These are phyloP conservation scores for Sordariomycetes sp. DNA, from an alignment of 2,329 filamentous ascomycete species.

Conservation along the genomic window DNA sequence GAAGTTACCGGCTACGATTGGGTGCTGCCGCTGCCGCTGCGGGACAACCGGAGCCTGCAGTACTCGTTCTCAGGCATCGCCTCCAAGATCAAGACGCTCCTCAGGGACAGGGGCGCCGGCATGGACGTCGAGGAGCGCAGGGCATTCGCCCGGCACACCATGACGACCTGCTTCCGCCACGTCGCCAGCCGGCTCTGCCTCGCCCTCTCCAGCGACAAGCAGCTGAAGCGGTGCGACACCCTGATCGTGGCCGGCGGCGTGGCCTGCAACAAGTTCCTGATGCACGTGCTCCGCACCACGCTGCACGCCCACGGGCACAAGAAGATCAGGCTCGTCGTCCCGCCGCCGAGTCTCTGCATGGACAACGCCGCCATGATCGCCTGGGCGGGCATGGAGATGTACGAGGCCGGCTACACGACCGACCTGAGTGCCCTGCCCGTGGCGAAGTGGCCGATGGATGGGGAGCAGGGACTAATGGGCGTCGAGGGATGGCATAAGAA, in stretches of 20 bases:
- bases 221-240: conserved; percentile 27
- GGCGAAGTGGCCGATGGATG: conserved; percentile 68
- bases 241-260: conserved; percentile 87
- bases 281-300: conserved; percentile 48
- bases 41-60: conserved; percentile 43
- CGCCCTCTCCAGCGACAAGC: conserved; percentile 38
- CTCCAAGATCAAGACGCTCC: conserved; percentile 38
- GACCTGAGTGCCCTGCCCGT: conserved; percentile 50
- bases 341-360: conserved; percentile 72
- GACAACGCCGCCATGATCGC: conserved; percentile 98
- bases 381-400: conserved; percentile 93
- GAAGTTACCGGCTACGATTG: conserved; percentile 40
- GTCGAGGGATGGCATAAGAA: conserved; percentile 34
- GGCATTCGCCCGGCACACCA: conserved; percentile 60
- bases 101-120: conserved; percentile 50
- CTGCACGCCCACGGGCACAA: conserved; percentile 59
- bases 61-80: conserved; percentile 69
- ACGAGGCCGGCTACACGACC: conserved; percentile 61
- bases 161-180: conserved; percentile 83
- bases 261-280: conserved; percentile 73
- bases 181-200: conserved; percentile 66
- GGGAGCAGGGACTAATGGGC: conserved; percentile 56
- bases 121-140: conserved; percentile 53
- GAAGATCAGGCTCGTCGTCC: conserved; percentile 50
- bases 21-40: conserved; percentile 60